Evolutionary conservation across 2,329 filamentous ascomycete species (phyloP).

Genomic region (Aureobasidium sp.): DNA sequence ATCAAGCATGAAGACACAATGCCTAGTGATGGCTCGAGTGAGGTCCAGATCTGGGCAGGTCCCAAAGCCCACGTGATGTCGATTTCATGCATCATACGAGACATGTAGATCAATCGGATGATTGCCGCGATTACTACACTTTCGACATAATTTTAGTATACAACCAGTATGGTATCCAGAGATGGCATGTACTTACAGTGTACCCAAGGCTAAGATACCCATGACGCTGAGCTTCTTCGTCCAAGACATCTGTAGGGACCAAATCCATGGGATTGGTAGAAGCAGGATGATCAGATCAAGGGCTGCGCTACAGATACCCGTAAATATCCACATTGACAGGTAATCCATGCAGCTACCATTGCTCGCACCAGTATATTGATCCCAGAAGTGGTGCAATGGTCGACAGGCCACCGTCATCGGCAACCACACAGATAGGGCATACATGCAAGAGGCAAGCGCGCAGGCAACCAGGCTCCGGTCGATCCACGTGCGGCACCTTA

Average conservation of each 20-base stretch:
- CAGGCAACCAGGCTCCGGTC: neutral
- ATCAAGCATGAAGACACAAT: constrained; percentile 2
- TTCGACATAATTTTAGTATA: neutral
- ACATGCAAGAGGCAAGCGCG: neutral
- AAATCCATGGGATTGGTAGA: neutral
- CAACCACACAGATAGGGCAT: neutral
- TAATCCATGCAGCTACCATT: neutral
- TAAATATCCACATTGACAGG: neutral
- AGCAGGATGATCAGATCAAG: neutral
- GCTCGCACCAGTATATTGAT: neutral
- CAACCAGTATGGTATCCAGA: neutral
- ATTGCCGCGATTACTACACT: neutral
- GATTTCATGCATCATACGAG: neutral
- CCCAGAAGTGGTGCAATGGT: neutral
- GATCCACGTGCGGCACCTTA: neutral
- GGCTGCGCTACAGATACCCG: neutral
- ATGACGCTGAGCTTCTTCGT: neutral
- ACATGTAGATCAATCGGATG: neutral
- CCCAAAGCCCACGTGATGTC: constrained; percentile 1
- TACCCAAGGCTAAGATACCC: neutral
- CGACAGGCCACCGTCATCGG: constrained; percentile 2
- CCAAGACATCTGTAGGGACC: neutral
- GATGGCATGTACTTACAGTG: neutral
- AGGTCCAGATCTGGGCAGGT: constrained; percentile 1
- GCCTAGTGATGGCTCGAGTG: neutral